Evolutionary conservation across 306 rosid species (phyloP), one percentile per base, ranked within the genome.

Genomic region (Cucumis cinereus): DNA sequence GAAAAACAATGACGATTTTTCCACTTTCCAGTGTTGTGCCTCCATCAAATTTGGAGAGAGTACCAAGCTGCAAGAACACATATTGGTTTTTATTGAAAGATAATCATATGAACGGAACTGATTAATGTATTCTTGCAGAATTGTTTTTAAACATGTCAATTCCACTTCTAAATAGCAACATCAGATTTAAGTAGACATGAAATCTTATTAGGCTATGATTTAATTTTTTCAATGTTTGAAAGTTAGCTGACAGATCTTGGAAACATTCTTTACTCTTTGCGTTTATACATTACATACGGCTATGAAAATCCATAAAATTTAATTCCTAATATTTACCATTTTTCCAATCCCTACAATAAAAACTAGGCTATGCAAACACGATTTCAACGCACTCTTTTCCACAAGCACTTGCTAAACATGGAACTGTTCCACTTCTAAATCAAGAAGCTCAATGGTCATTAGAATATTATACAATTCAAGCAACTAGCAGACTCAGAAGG

Each of bases 31-130:
- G 8, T 50, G 55, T 61, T 52, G 36, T 30, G 77, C 88, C 90
- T 19, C 23, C 86, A 16, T 85, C 89, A 77, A 79, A 90, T 45
- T 36, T 71, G 85, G 68, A 86, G 75, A 78, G 85, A 86, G 77
- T 85, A 86, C 56, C n/a, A 63, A 30, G 22, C 89, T 85, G 80
- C 4, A 75, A 76, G 83, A 43, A 35, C 6, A 62, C 67, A 59
- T 69, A 43, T 45, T 69, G 40, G 41, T 66, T 40, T 36, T 23
- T 13, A 41, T 41, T 67, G 26, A 41, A 19, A 52, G 12, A 50
- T 43, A 78, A 28, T 38, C 45, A 73, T 10, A 30, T 0, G 41
- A 70, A 68, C 10, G 15, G 24, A 70, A 19, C 40, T 47, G 22
- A 45, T 47, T 23, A 47, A 24, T 69, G 38, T 41, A 68, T 68